Percentiles rank a stretch among this genome's conserved stretches.
phyloP scores from a whole-genome alignment of 176 grass and related monocot species.

The Bothriochloa decipiens region DNA sequence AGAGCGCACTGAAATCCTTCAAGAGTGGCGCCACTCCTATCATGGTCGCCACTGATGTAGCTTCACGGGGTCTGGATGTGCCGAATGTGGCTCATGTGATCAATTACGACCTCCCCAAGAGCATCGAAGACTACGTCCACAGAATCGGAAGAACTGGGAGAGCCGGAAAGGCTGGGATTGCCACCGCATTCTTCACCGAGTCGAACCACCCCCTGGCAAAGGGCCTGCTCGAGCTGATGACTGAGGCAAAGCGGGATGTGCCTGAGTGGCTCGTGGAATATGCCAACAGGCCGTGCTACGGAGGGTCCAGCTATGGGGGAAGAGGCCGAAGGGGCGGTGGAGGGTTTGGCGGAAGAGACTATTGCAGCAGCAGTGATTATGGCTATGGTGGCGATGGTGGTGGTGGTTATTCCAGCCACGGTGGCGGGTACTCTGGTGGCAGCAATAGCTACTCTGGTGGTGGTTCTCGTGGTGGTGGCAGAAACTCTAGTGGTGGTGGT shows the following conservation, averaged over 20 bases:
- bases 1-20: constrained; percentile 69
- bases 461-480: constrained; percentile 1
- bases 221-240: constrained; percentile 61
- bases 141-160: constrained; percentile 88
- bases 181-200: constrained; percentile 78
- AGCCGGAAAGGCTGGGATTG: constrained; percentile 71
- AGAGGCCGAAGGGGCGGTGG: constrained; percentile 38
- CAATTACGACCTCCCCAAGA: constrained; percentile 84
- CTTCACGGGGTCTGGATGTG: constrained; percentile 71
- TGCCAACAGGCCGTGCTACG: constrained; percentile 35
- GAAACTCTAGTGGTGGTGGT: constrained; percentile 15
- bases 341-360: constrained; percentile 44
- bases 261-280: constrained; percentile 64
- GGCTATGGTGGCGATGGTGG: neutral
- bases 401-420: neutral
- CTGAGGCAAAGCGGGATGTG: constrained; percentile 65
- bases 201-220: constrained; percentile 59
- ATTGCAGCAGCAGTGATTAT: constrained; percentile 19
- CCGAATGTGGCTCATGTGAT: constrained; percentile 84
- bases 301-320: constrained; percentile 42
- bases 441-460: neutral
- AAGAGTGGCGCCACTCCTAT: constrained; percentile 65
- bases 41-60: constrained; percentile 87
- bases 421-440: constrained; percentile 19
- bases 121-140: constrained; percentile 77